Evolutionary conservation across 108 stramenopile genomes (phyloP), one percentile per base, ranked within the genome.

Genomic region (Nitzschia sp.): DNA sequence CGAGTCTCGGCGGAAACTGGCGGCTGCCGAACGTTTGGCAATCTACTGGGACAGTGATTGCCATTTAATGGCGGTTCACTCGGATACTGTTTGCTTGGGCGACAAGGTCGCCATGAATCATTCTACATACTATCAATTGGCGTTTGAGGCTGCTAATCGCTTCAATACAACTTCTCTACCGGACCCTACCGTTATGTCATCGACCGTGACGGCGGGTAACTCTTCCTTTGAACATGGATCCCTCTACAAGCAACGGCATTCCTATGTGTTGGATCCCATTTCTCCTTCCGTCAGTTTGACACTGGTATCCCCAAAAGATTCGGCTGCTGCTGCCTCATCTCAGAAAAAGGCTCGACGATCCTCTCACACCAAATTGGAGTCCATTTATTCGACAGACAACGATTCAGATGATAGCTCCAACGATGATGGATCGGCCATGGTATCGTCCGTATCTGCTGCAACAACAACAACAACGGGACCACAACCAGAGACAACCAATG

Each of bases 11-110:
- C 62, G 71, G 31, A 87, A 83, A 61, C 49, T 70, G 34, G 89
- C 82, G 19, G 74, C 83, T 8, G 86, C 80, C 13, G 51, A 74
- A 35, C 46, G 76, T n/a, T 60, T 90, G 19, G 86, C 86, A 17
- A 61, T 85, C 2, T 90, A 90, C 59, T 90, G 89, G 89, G 86
- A 90, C 36, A 75, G 76, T 35, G 49, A 56, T 36, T 62, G 59
- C 34, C 8, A 53, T 30, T 59, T 82, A 19, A 46, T 82, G 19
- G 23, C 56, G 1, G 42, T 31, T 17, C 64, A 66, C 6, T 33
- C 34, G 19, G 15, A 67, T 27, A 38, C 31, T 63, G 21, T 54
- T 35, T 48, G 74, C 47, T 34, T 26, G 19, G 27, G 28, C 1
- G 48, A 66, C 48, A 31, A 49, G 2, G 28, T n/a, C 54, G 35